Percentiles rank a stretch among this genome's conserved stretches.
phyloP scores from a whole-genome alignment of 2,329 filamentous ascomycete species.

The Alternaria sp. region DNA sequence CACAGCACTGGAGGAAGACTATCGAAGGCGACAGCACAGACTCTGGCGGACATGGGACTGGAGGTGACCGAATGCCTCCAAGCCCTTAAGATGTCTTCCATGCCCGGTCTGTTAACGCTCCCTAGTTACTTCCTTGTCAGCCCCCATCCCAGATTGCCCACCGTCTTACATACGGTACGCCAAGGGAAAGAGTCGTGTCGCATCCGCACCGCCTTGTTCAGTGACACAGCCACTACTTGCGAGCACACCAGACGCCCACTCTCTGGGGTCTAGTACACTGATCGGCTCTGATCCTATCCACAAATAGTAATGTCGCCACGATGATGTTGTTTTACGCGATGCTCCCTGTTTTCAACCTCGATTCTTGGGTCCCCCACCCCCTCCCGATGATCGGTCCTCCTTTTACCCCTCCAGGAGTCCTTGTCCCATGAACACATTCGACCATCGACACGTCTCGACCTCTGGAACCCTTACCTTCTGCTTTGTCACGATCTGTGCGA shows the following conservation, averaged over 20 bases:
- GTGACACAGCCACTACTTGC: constrained; percentile 30
- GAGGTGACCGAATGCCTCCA: constrained; percentile 47
- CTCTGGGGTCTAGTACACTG: constrained; percentile 45
- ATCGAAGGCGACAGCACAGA: constrained; percentile 78
- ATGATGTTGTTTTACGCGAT: constrained; percentile 41
- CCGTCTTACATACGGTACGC: constrained; percentile 14
- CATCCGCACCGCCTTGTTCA: constrained; percentile 16
- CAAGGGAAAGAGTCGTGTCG: constrained; percentile 14
- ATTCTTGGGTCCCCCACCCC: constrained; percentile 33
- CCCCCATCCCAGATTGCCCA: constrained; percentile 25
- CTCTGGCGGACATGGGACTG: constrained; percentile 38
- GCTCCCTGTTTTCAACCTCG: constrained; percentile 33
- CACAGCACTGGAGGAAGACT: constrained; percentile 95
- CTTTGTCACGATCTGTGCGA: constrained; percentile 18
- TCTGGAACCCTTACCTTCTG: neutral
- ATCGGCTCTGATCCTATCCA: constrained; percentile 37
- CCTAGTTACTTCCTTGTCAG: constrained; percentile 37
- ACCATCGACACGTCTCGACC: neutral
- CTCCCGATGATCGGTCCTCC: constrained; percentile 18
- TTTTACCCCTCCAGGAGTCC: constrained; percentile 16
- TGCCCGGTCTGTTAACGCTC: constrained; percentile 37
- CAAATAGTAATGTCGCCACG: constrained; percentile 46
- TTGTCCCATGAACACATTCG: neutral
- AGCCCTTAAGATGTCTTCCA: constrained; percentile 35
- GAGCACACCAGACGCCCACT: constrained; percentile 30